Percentiles rank a stretch among this genome's conserved stretches.
These are phyloP conservation scores for Verticillium albo-atrum DNA, from an alignment of 2,329 filamentous ascomycete genomes.

Conservation along the genomic window DNA sequence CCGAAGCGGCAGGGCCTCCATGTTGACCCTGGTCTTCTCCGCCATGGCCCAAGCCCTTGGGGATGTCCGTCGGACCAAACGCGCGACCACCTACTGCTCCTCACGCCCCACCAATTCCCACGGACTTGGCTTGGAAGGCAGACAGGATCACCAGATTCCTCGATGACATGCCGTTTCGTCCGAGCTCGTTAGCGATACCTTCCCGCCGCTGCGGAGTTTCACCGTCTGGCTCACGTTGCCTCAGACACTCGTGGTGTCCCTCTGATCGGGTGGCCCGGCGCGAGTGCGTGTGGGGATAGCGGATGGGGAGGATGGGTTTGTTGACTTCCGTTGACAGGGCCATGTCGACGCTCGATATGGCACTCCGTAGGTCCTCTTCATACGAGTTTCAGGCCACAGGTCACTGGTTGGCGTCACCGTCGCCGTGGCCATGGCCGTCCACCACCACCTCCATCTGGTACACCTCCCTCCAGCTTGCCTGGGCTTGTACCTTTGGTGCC, in stretches of 20 bases:
- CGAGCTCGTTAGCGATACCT: not conserved
- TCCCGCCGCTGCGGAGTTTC: not conserved
- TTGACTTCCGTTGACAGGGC: too few relatives aligned
- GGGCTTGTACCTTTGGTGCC: not conserved
- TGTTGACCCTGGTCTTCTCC: not conserved
- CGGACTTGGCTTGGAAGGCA: not conserved
- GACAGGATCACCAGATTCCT: not conserved
- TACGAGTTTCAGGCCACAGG: not conserved
- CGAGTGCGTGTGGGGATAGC: not conserved
- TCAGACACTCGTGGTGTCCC: not conserved
- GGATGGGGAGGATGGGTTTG: too few relatives aligned
- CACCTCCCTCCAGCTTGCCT: too few relatives aligned
- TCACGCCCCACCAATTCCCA: slow-evolving; percentile 1
- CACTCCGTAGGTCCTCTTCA: not conserved
- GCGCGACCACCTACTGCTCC: not conserved
- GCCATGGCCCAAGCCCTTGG: slow-evolving; percentile 6
- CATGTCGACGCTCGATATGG: not conserved
- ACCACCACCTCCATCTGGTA: not conserved
- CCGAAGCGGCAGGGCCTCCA: not conserved
- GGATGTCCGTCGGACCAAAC: slow-evolving; percentile 16
- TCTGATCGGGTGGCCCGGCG: not conserved
- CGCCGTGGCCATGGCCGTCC: not conserved
- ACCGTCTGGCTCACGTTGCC: not conserved
- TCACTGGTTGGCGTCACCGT: not conserved
- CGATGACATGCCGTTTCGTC: not conserved